These are phyloP conservation scores for Streptanthus diversifolius DNA, from an alignment of 345 rosid genomes.

Conservation along the genomic window DNA sequence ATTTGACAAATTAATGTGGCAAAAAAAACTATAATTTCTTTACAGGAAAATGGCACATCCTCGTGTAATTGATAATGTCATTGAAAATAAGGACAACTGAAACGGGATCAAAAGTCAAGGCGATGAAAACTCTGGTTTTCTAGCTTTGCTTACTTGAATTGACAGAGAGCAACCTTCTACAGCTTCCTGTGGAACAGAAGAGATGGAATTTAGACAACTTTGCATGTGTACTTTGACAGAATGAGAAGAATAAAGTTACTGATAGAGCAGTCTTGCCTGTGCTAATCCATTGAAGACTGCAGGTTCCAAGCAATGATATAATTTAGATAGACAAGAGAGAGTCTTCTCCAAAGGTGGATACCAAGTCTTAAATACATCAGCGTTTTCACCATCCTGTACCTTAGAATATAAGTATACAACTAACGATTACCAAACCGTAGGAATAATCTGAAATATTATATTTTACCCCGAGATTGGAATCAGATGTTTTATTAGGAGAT, in stretches of 20 bases:
- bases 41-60: slow-evolving; percentile 8
- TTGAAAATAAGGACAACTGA: background rate
- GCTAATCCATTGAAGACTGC: slow-evolving; percentile 93
- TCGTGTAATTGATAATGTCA: background rate
- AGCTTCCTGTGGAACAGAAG: slow-evolving; percentile 71
- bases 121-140: slow-evolving; percentile 5
- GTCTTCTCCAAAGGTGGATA: slow-evolving; percentile 96
- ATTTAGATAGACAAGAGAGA: slow-evolving; percentile 81
- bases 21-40: background rate
- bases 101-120: slow-evolving; percentile 9
- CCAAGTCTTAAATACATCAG: slow-evolving; percentile 77
- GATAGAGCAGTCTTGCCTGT: slow-evolving; percentile 55
- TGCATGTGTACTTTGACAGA: slow-evolving; percentile 1
- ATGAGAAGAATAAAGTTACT: slow-evolving; percentile 7
- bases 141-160: slow-evolving; percentile 69
- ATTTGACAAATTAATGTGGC: slow-evolving; percentile 10
- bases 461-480: slow-evolving; percentile 36
- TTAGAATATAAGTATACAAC: slow-evolving; percentile 19
- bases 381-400: slow-evolving; percentile 59
- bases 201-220: slow-evolving; percentile 17
- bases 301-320: slow-evolving; percentile 83
- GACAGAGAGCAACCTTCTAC: slow-evolving; percentile 88
- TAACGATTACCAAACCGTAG: slow-evolving; percentile 4
- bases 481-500: slow-evolving; percentile 46
- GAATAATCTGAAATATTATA: background rate